Evolutionary conservation across 495 filamentous ascomycete species (phyloP), one percentile per base, ranked within the genome.

Genomic region (Glarea lozoyensis): DNA sequence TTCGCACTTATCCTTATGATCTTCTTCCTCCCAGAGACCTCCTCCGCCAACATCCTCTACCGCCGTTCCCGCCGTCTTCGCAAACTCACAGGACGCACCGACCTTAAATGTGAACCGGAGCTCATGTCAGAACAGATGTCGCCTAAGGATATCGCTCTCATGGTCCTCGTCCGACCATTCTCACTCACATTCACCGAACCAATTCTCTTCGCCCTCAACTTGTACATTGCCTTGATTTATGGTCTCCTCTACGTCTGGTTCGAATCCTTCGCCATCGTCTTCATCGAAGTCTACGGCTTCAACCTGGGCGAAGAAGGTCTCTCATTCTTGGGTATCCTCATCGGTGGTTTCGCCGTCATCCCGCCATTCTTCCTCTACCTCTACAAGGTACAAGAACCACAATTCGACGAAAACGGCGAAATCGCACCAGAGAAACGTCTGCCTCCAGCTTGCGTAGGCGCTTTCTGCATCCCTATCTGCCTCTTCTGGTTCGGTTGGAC

Each of bases 401-500:
- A 58, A 17, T 66, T 72, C 52, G 42, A 37, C 7, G 51, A 41
- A 1, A 77, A 67, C 22, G 18, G 36, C 11, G 40, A 60, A 33
- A 66, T 67, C 0, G 64, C 71, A 32, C 69, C 63, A 3, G 77
- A 81, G 55, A 43, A 39, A 4, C 60, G 69, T 10, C 64, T 81
- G 0, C 57, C 76, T 9, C 75, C 76, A 4, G 75, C 70, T 6
- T 55, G 79, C 0, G 54, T 57, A 9, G 64, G 68, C 1, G 55
- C 67, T 13, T 66, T 75, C 38, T 54, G 65, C n/a, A 61, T 70
- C 21, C 75, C 75, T 13, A 52, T 72, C 9, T 67, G 72, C 2
- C 60, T 79, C 0, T 80, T 80, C 51, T 75, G 68, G 67, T 82
- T 81, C 45, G 76, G 73, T 0, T 82, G 72, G 72, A 78, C 76